phyloP scores from a whole-genome alignment of 2,329 filamentous ascomycete genomes.

The Dothideomycetes sp. region DNA sequence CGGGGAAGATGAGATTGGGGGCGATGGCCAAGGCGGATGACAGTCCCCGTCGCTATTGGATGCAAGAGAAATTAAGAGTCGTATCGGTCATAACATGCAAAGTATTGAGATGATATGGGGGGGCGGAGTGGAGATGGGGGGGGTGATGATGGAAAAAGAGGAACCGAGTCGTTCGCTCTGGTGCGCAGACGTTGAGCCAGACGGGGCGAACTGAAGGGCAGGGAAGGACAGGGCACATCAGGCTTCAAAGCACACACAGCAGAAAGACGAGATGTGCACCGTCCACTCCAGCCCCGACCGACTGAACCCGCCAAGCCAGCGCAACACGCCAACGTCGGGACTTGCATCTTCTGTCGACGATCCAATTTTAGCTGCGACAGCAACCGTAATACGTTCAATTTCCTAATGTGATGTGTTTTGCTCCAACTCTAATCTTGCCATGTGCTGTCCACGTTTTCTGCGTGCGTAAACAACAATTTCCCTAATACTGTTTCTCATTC shows the following conservation, averaged over 20 bases:
- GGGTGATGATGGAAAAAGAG: constrained; percentile 4
- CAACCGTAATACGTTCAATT: background rate
- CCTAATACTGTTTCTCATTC: too few relatives aligned
- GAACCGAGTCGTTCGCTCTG: constrained; percentile 4
- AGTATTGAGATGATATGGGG: constrained; percentile 1
- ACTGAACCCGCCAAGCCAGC: too few relatives aligned
- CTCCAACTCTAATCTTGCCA: too few relatives aligned
- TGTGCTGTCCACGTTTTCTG: too few relatives aligned
- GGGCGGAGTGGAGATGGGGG: constrained; percentile 7
- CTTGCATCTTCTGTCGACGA: background rate
- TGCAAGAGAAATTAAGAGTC: constrained; percentile 6
- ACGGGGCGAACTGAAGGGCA: background rate
- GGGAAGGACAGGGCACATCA: too few relatives aligned
- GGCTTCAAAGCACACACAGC: too few relatives aligned
- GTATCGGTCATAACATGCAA: constrained; percentile 8
- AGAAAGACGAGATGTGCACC: too few relatives aligned
- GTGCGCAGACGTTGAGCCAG: constrained; percentile 3
- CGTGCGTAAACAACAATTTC: too few relatives aligned
- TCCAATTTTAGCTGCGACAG: background rate
- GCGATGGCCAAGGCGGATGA: background rate
- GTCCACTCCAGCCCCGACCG: too few relatives aligned
- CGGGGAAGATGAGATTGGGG: background rate
- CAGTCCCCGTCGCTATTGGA: background rate
- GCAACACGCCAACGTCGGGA: background rate
- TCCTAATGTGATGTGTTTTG: background rate